phyloP scores from a whole-genome alignment of 2,329 filamentous ascomycete species.

The Paradendryphiella salina region DNA sequence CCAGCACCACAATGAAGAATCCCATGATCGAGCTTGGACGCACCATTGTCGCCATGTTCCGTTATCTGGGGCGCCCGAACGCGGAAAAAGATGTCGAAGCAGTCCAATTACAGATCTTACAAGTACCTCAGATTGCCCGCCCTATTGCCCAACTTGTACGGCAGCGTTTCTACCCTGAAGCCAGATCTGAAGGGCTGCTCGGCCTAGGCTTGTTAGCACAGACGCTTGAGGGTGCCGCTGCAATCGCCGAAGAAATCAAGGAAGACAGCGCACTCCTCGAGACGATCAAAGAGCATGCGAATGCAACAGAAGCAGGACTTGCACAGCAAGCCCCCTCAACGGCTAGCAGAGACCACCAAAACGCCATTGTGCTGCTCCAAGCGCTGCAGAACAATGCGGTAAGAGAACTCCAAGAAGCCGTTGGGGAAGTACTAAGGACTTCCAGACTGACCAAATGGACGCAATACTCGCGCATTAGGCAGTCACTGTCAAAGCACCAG shows the following conservation, averaged over 20 bases:
- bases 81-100: conserved; percentile 30
- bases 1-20: conserved; percentile 47
- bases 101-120: conserved; percentile 31
- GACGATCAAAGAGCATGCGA: conserved; percentile 41
- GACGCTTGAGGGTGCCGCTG: conserved; percentile 31
- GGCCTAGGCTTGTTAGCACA: conserved; percentile 44
- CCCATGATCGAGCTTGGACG: conserved; percentile 42
- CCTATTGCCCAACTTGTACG: conserved; percentile 40
- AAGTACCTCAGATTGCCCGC: conserved; percentile 36
- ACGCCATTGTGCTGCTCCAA: conserved; percentile 43
- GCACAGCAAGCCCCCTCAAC: conserved; percentile 26
- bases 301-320: conserved; percentile 30
- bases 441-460: conserved; percentile 31
- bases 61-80: conserved; percentile 24
- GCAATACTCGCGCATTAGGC: conserved; percentile 28
- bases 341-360: conserved; percentile 40
- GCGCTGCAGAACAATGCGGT: conserved; percentile 41
- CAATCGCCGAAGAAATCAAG: conserved; percentile 35
- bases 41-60: conserved; percentile 31
- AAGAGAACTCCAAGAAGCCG: conserved; percentile 19
- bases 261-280: conserved; percentile 36
- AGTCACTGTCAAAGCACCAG: conserved; percentile 25
- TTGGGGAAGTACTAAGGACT: conserved; percentile 15
- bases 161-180: conserved; percentile 44
- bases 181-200: conserved; percentile 42